A percentile compares a stretch with the other conserved stretches of the same genome.
These are phyloP conservation scores for Prunus padus DNA, from an alignment of 306 rosid species.

Conservation along the genomic window DNA sequence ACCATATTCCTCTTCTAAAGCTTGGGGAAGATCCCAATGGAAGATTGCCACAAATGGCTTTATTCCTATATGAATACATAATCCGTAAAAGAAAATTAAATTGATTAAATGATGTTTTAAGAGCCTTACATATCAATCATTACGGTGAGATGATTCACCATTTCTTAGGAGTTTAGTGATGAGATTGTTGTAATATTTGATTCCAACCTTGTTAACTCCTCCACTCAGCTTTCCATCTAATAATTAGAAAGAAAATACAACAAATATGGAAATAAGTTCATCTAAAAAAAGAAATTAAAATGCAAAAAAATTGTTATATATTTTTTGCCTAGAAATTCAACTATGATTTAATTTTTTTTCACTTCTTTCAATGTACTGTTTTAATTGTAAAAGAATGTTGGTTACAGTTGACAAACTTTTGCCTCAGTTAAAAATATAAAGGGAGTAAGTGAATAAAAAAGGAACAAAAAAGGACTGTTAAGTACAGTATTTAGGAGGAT, in stretches of 20 bases:
- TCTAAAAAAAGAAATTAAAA: background rate
- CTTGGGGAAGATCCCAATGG: conserved; percentile 76
- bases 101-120: background rate
- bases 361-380: too few species aligned
- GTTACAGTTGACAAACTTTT: too few species aligned
- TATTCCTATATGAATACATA: conserved; percentile 21
- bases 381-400: too few species aligned
- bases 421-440: background rate
- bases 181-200: conserved; percentile 54
- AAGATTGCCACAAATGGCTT: conserved; percentile 57
- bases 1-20: conserved; percentile 55
- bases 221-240: conserved; percentile 54
- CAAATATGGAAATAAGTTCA: background rate
- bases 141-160: conserved; percentile 25
- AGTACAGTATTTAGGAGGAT: background rate
- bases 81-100: background rate
- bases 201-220: conserved; percentile 52
- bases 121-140: background rate
- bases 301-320: too few species aligned
- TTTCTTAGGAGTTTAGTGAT: conserved; percentile 48
- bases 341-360: too few species aligned
- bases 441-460: background rate
- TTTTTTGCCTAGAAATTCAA: too few species aligned
- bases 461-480: background rate
- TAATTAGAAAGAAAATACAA: background rate